Percentiles rank a stretch among this genome's conserved stretches.
phyloP scores from a whole-genome alignment of 129 eudicot genomes.

The Flaveria sonorensis region DNA sequence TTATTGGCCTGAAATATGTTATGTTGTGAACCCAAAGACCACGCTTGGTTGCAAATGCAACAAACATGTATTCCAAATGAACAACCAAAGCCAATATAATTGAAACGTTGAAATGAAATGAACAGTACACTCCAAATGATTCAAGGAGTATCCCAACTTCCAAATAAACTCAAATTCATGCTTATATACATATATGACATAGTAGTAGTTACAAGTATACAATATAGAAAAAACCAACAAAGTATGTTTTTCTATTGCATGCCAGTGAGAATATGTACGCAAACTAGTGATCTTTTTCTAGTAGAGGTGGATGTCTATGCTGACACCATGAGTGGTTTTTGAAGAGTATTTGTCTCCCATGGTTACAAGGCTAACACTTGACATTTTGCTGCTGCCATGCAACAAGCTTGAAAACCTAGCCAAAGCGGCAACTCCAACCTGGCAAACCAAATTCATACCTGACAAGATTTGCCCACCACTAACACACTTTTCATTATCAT shows the following conservation, averaged over 20 bases:
- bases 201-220: too few relatives aligned
- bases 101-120: neutral
- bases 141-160: too few relatives aligned
- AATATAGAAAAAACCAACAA: neutral
- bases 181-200: too few relatives aligned
- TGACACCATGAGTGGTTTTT: conserved; percentile 16
- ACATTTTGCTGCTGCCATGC: conserved; percentile 31
- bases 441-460: conserved; percentile 45
- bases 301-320: conserved; percentile 48
- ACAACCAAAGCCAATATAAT: neutral
- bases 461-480: conserved; percentile 15
- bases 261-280: conserved; percentile 11
- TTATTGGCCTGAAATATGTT: neutral
- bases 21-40: neutral
- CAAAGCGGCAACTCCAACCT: conserved; percentile 53
- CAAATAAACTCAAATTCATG: too few relatives aligned
- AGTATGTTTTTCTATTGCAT: neutral
- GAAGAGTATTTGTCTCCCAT: conserved; percentile 13
- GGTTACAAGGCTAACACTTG: conserved; percentile 10
- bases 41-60: neutral
- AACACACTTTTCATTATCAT: conserved; percentile 22
- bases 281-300: conserved; percentile 5
- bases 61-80: neutral
- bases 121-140: neutral
- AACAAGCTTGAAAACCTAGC: conserved; percentile 55